These are phyloP conservation scores for Neofusicoccum laricinum DNA, from an alignment of 2,329 filamentous ascomycete species.

Conservation along the genomic window DNA sequence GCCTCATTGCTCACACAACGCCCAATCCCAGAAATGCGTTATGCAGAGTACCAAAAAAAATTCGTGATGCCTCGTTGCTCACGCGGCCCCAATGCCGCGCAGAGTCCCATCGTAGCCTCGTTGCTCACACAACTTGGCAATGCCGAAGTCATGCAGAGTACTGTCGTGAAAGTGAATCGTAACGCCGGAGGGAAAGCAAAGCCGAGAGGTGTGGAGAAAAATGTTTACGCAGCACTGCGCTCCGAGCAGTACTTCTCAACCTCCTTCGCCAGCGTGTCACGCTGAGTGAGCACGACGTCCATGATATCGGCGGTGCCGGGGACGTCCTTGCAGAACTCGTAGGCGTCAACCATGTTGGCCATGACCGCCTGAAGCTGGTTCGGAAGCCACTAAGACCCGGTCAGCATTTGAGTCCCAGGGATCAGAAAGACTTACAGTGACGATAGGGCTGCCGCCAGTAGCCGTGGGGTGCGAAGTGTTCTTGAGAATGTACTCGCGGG, in stretches of 20 bases:
- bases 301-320: constrained; percentile 61
- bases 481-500: constrained; percentile 80
- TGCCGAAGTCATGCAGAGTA: constrained; percentile 7
- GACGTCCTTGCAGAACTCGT: constrained; percentile 45
- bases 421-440: constrained; percentile 50
- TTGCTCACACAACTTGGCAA: constrained; percentile 9
- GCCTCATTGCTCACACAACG: constrained; percentile 17
- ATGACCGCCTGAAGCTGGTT: constrained; percentile 77
- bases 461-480: constrained; percentile 72
- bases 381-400: constrained; percentile 61
- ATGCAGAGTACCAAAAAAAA: constrained; percentile 15
- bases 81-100: neutral
- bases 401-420: neutral
- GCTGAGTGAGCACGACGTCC: constrained; percentile 63
- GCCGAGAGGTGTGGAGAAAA: neutral
- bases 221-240: constrained; percentile 18
- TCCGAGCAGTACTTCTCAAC: constrained; percentile 72
- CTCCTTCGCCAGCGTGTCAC: constrained; percentile 66
- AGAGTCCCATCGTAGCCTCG: constrained; percentile 15
- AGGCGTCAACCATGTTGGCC: constrained; percentile 63
- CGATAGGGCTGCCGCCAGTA: constrained; percentile 77
- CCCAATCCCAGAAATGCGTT: constrained; percentile 13
- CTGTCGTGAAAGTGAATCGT: constrained; percentile 2
- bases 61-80: constrained; percentile 15
- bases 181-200: neutral